phyloP scores from a whole-genome alignment of 306 rosid species.

The Trichosanthes cucumerina region DNA sequence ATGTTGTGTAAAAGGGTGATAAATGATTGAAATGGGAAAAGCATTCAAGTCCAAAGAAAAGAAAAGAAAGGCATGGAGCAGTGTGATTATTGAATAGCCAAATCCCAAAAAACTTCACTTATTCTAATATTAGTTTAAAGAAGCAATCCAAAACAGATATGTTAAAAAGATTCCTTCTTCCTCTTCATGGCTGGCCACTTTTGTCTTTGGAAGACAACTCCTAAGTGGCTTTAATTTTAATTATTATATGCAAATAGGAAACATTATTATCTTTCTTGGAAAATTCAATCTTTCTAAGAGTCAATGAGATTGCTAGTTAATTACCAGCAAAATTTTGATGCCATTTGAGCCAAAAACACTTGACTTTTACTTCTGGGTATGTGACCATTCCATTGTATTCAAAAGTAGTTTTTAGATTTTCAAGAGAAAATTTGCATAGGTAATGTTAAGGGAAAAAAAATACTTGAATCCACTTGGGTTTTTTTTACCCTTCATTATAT shows the following conservation, averaged over 20 bases:
- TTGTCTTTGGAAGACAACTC: slow-evolving; percentile 57
- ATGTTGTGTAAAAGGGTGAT: slow-evolving; percentile 64
- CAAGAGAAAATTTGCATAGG: background rate
- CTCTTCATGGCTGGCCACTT: slow-evolving; percentile 58
- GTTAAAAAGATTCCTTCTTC: slow-evolving; percentile 35
- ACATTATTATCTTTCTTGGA: background rate
- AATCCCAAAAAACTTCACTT: slow-evolving; percentile 22
- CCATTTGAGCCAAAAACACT: background rate
- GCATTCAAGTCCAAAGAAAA: slow-evolving; percentile 18
- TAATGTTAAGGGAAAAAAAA: background rate
- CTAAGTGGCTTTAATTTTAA: background rate
- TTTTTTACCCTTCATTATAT: background rate
- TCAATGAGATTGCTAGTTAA: background rate
- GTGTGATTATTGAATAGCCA: slow-evolving; percentile 44
- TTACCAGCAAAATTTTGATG: background rate
- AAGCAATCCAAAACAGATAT: slow-evolving; percentile 10
- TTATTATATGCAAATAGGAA: background rate
- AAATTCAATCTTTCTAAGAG: background rate
- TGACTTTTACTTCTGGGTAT: background rate
- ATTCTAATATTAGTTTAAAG: slow-evolving; percentile 18
- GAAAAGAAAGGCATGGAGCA: slow-evolving; percentile 22
- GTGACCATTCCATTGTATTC: background rate
- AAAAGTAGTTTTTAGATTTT: background rate
- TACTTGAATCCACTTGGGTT: background rate
- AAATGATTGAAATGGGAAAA: slow-evolving; percentile 61